phyloP scores from a whole-genome alignment of 306 rosid species.

The Hippophae gyantsensis region DNA sequence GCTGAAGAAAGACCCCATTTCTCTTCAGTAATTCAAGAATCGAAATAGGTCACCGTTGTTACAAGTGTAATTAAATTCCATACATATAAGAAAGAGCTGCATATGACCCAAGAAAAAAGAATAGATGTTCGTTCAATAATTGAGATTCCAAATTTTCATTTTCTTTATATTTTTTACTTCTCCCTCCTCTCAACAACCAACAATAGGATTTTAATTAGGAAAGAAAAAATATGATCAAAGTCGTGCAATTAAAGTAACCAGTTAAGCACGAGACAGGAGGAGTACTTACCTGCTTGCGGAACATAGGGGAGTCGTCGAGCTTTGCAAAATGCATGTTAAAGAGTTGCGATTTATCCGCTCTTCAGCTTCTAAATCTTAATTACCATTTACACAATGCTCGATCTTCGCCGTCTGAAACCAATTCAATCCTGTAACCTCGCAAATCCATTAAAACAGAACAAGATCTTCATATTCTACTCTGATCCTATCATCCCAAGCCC shows the following conservation, averaged over 20 bases:
- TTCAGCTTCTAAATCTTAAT: slow-evolving; percentile 6
- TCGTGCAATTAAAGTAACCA: background rate
- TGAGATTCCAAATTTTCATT: background rate
- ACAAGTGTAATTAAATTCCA: background rate
- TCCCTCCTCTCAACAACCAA: slow-evolving; percentile 1
- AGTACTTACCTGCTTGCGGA: slow-evolving; percentile 89
- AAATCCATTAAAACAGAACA: slow-evolving; percentile 13
- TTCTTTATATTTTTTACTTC: background rate
- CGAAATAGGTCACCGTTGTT: background rate
- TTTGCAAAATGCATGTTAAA: slow-evolving; percentile 86
- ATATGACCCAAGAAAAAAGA: background rate
- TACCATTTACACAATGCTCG: slow-evolving; percentile 22
- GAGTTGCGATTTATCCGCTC: slow-evolving; percentile 9
- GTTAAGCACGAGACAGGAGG: slow-evolving; percentile 1
- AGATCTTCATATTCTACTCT: slow-evolving; percentile 35
- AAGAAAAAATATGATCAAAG: background rate
- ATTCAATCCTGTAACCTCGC: slow-evolving; percentile 14
- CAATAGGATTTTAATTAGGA: slow-evolving; percentile 1
- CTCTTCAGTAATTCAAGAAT: background rate
- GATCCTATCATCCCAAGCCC: slow-evolving; percentile 15
- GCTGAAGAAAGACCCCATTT: background rate
- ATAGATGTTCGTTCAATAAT: background rate
- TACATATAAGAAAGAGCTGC: background rate
- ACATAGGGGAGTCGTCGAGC: slow-evolving; percentile 99
- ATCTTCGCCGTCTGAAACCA: slow-evolving; percentile 23